Conservation (phyloP, 108 stramenopile genomes). For the Nannochloropsis oceanica region DNA sequence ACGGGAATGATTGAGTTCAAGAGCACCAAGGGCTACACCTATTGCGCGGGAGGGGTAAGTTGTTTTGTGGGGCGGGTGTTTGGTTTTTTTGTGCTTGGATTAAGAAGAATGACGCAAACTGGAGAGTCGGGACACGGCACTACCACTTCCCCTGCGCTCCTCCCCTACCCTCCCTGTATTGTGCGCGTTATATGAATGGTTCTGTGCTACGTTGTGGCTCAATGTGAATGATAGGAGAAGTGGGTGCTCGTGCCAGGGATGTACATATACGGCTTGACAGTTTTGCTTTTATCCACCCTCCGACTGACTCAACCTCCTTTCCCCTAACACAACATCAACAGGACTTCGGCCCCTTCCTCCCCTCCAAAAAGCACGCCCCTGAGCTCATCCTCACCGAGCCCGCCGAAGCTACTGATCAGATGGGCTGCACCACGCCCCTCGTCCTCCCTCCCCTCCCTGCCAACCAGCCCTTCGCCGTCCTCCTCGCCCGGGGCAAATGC, state of each 20-base stretch:
- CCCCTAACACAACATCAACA: neutral
- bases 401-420: neutral
- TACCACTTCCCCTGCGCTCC: too few species aligned
- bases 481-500: neutral
- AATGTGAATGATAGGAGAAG: too few species aligned
- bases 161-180: too few species aligned
- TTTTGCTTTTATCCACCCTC: too few species aligned
- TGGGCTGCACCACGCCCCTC: neutral
- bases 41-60: neutral
- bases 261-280: too few species aligned
- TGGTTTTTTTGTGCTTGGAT: neutral
- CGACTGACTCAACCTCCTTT: neutral
- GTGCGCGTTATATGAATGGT: too few species aligned
- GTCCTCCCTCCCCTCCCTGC: neutral
- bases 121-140: too few species aligned
- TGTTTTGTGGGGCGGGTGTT: neutral
- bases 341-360: neutral
- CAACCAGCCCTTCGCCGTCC: neutral
- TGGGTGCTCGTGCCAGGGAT: too few species aligned
- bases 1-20: neutral
- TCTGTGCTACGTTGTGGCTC: too few species aligned
- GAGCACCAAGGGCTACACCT: neutral
- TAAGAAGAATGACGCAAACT: too few species aligned
- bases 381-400: neutral
- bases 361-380: neutral